Evolutionary conservation across 2,329 filamentous ascomycete genomes (phyloP), one percentile per base, ranked within the genome.

Genomic region (Claviceps pazoutovae): DNA sequence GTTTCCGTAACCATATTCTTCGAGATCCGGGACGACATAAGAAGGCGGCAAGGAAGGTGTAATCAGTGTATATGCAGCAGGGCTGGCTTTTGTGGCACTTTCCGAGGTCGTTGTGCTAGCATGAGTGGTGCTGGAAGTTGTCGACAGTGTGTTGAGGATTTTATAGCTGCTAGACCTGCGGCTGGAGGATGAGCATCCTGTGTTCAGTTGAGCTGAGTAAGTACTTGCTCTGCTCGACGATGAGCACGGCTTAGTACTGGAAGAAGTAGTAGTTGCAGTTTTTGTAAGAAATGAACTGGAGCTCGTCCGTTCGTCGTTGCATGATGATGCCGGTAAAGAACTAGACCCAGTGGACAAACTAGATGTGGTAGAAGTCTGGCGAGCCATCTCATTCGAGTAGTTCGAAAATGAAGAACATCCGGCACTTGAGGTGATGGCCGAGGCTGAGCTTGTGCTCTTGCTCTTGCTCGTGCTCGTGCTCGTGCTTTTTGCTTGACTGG

Each of bases 1-100:
- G 8, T 34, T 51, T 19, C 49, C 41, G 19, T 57, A 54, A 13
- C 49, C 46, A 48, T 57, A 57, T 21, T 51, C 52, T 41, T 52
- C 49, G 21, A 56, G 49, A 7, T 54, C 52, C 34, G 54, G 48
- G 14, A 49, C 30, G 30, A 11, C 17, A 17, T 56, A 53, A 13
- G 52, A 51, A 4, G 54, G 55, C 1, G 50, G 55, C 11, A 48
- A 11, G 36, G 52, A 52, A 39, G 49, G 45, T 3, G 45, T 41
- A 23, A 49, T 44, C 6, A 46, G 11, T 36, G 46, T 53, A 38
- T 54, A 54, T 17, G 48, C 41, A 17, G 54, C 52, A 5, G 45
- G 52, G 7, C 26, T 30, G 8, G 52, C 49, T 11, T 14, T 51
- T 11, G 41, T 36, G 14, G 19, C 17, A 19, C 38, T 36, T 8